Evolutionary conservation across 2,329 filamentous ascomycete genomes (phyloP).

Genomic region (Hypoxylon sp.): DNA sequence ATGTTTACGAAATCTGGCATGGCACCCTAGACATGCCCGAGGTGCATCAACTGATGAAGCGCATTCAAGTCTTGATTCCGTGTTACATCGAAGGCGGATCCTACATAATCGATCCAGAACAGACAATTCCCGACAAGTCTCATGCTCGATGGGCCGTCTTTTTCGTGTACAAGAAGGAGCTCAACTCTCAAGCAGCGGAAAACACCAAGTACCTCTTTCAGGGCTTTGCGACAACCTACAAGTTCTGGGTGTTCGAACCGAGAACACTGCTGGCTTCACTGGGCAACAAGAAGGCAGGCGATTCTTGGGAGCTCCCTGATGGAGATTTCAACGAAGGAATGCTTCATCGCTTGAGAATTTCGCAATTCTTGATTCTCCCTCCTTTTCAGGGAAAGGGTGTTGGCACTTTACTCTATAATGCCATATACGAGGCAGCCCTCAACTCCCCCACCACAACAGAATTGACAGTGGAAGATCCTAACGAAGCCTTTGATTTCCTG

Average conservation of each 20-base stretch:
- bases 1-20: conserved; percentile 86
- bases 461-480: conserved; percentile 95
- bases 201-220: conserved; percentile 81
- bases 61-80: conserved; percentile 85
- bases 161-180: conserved; percentile 81
- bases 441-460: conserved; percentile 79
- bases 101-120: conserved; percentile 68
- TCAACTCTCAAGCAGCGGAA: conserved; percentile 56
- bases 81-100: conserved; percentile 96
- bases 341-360: conserved; percentile 85
- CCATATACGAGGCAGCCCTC: conserved; percentile 80
- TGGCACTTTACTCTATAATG: conserved; percentile 83
- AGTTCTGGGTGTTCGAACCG: conserved; percentile 78
- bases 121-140: conserved; percentile 77
- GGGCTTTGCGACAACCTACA: conserved; percentile 92
- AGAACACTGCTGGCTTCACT: conserved; percentile 61
- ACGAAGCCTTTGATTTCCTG: conserved; percentile 85
- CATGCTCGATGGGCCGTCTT: conserved; percentile 92
- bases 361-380: conserved; percentile 92
- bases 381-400: conserved; percentile 87
- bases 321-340: conserved; percentile 66
- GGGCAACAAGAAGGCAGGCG: conserved; percentile 40
- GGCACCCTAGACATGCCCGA: conserved; percentile 78
- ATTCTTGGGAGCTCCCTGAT: conserved; percentile 62
- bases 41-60: conserved; percentile 80